These are phyloP conservation scores for Hirsutella minnesotensis DNA, from an alignment of 2,329 filamentous ascomycete genomes.

Conservation along the genomic window DNA sequence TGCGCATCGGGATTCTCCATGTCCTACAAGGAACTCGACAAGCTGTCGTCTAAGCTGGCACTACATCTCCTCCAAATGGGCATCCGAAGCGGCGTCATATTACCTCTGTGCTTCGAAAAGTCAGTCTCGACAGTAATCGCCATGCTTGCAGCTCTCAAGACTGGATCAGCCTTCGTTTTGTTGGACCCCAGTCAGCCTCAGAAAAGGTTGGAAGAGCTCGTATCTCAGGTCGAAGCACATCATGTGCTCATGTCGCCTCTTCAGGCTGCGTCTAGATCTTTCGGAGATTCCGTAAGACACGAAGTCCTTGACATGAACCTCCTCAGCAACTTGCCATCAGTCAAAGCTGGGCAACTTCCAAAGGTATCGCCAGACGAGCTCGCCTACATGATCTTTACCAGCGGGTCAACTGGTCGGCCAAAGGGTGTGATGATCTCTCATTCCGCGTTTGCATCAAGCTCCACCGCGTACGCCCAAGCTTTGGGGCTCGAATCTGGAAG, in stretches of 20 bases:
- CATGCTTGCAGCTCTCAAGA: constrained; percentile 4
- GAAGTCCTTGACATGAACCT: neutral
- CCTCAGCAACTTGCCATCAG: neutral
- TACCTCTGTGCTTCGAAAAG: constrained; percentile 5
- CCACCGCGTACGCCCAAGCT: neutral
- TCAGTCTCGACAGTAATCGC: constrained; percentile 3
- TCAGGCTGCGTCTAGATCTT: neutral
- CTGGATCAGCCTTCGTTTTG: constrained; percentile 8
- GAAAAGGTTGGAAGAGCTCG: constrained; percentile 1
- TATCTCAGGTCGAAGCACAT: neutral
- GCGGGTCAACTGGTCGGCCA: constrained; percentile 14
- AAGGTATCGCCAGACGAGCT: neutral
- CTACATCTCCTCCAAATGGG: neutral
- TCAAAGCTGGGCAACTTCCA: neutral
- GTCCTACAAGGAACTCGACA: neutral
- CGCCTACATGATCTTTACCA: constrained; percentile 2
- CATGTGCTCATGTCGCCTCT: neutral
- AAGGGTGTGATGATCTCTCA: constrained; percentile 22
- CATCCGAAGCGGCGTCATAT: neutral
- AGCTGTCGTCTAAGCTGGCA: neutral
- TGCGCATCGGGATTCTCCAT: neutral
- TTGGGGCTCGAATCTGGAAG: neutral
- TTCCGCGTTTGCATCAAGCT: neutral
- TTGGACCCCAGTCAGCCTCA: constrained; percentile 5
- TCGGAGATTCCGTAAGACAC: neutral